A percentile compares a stretch with the other conserved stretches of the same genome.
These are phyloP conservation scores for Xylaria intraflava DNA, from an alignment of 495 filamentous ascomycete genomes.

Conservation along the genomic window DNA sequence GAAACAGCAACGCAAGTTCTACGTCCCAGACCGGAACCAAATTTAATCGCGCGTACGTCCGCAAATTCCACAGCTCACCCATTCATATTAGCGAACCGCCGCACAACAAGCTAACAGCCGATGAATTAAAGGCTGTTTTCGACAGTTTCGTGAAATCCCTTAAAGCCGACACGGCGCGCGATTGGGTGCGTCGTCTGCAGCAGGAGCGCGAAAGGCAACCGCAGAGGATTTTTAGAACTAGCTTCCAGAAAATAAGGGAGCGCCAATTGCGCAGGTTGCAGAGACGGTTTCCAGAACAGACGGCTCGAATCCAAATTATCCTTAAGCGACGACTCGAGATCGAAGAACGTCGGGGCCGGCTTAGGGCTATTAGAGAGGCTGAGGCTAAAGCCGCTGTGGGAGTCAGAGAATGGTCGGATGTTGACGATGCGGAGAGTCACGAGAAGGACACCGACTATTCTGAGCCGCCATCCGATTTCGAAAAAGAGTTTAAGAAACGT, in stretches of 20 bases:
- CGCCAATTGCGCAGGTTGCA: not conserved
- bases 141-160: conserved; percentile 15
- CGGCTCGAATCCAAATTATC: not conserved
- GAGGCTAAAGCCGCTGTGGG: not conserved
- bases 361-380: not conserved
- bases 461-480: not conserved
- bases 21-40: not conserved
- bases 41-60: not conserved
- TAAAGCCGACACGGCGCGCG: conserved; percentile 3
- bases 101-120: not conserved
- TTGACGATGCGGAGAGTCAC: not conserved
- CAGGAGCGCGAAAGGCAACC: conserved; percentile 4
- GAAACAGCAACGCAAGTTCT: not conserved
- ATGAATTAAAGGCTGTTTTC: conserved; percentile 10
- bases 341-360: not conserved
- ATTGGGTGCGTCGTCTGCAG: conserved; percentile 10
- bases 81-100: not conserved
- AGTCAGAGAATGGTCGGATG: not conserved
- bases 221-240: not conserved
- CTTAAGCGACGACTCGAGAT: not conserved
- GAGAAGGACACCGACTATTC: not conserved
- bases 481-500: not conserved
- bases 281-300: not conserved
- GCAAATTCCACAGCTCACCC: conserved; percentile 14
- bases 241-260: not conserved